Base-by-base conservation (phyloP, 2,329 filamentous ascomycete genomes). In the Sporothrix phasma region DNA sequence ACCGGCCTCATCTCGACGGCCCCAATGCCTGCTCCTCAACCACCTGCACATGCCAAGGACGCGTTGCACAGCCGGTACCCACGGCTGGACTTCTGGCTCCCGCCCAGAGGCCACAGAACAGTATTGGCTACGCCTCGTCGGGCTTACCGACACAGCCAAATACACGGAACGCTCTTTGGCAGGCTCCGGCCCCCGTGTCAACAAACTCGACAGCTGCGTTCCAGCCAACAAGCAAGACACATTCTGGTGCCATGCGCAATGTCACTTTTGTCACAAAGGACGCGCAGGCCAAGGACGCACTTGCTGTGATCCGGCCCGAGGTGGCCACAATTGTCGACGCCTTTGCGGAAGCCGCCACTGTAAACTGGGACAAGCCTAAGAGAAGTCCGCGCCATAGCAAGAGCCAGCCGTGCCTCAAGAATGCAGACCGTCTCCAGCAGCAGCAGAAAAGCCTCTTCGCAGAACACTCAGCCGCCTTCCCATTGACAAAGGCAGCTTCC, bases 391-490 rank as follows among this genome's bases (percentile, higher is more conserved):
- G 81, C 39, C 81, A 83, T 59, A 74, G 80, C 73, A 81, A 79
- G 71, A 83, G 80, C 69, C 81, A 84, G 71, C 81, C 81, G 11
- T 76, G 79, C 63, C 75, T 84, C 59, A 80, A 79, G 67, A 67
- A 64, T 13, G 65, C 65, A 61, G 56, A 61, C 17, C 47, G 24
- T 8, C 17, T 62, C 15, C 31, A 61, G n/a, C 66, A 67, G 29
- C 58, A 64, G 53, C 65, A 64, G 15, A 65, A 67, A 51, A 58
- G 26, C 37, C 49, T 4, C 61, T 69, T 6, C 67, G 66, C 15
- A 59, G 67, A 34, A 69, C 67, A 8, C 45, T 65, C 54, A 69
- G 67, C 54, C 66, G 67, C 11, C 66, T 69, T 5, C 66, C 65
- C 0, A 61, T 64, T 10, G 67, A 68, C 2, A 64, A 54, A 3